These are phyloP conservation scores for Solanum habrochaites DNA, from an alignment of 257 asterid genomes.

Conservation along the genomic window DNA sequence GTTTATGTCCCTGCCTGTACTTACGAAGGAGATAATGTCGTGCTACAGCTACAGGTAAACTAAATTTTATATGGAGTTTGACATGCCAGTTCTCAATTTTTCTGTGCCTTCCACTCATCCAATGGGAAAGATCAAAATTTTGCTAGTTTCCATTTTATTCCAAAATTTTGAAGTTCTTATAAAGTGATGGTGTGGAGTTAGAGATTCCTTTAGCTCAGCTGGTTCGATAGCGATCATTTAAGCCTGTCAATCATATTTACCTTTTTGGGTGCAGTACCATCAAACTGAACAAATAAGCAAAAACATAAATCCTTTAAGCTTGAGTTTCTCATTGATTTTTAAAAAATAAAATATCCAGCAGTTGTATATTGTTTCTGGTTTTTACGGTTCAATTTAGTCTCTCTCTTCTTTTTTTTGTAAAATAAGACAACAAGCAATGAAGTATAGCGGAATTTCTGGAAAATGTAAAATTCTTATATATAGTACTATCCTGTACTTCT, in stretches of 20 bases:
- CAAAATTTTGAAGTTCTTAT: neutral
- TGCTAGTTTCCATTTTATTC: neutral
- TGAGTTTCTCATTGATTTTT: neutral
- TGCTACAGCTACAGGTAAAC: conserved; percentile 73
- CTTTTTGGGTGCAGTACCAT: neutral
- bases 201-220: neutral
- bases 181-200: neutral
- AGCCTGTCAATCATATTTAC: neutral
- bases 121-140: neutral
- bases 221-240: neutral
- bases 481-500: neutral
- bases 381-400: neutral
- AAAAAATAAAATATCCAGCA: neutral
- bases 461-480: neutral
- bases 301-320: neutral
- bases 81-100: neutral
- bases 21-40: conserved; percentile 92
- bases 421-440: neutral
- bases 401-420: neutral
- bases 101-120: neutral
- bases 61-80: neutral
- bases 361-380: neutral
- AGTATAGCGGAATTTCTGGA: neutral
- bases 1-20: conserved; percentile 99
- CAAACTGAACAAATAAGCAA: neutral